Evolutionary conservation across 345 rosid genomes (phyloP), one percentile per base, ranked within the genome.

Genomic region (Luvunga scandens): DNA sequence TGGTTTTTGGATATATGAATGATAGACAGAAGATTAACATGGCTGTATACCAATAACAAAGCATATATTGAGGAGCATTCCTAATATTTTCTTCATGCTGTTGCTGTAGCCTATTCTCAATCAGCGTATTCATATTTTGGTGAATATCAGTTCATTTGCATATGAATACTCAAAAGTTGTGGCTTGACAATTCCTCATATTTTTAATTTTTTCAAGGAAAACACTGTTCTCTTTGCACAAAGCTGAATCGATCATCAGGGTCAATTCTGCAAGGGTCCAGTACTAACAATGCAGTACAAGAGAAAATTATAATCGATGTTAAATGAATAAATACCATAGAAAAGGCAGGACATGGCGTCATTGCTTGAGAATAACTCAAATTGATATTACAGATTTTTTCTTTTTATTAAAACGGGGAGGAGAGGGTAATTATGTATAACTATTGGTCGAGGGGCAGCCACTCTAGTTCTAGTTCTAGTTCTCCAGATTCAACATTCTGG

Each of bases 401-500:
- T 48, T 74, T 67, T 78, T 74, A 73, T 38, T 74, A 4, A 39
- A n/a, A 39, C 7, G 31, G 61, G 61, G 5, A 61, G 18, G 22
- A 39, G 55, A 5, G 50, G 19, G 56, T 6, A 27, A 19, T 10
- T n/a, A 34, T 22, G 48, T 75, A 8, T 69, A 72, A 73, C 83
- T 88, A 95, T 82, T 92, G 97, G 24, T 90, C 96, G 12, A 95
- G 96, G 39, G 94, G 56, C 33, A 89, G 48, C 99, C 98, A 96
- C 86, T 96, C 94, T 62, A 96, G 19, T 31, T 92, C 93, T 76
- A 94, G 75, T 77, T 89, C 90, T 76, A 96, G 22, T 66, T 91
- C 97, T 39, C 99, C 99, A 69, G 91, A 89, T 84, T 96, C 99
- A 19, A 94, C 99, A 76, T 96, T 94, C 87, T 96, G 99, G 77